Conservation (phyloP, 2,329 filamentous ascomycete species). For the Gremmenia infestans region DNA sequence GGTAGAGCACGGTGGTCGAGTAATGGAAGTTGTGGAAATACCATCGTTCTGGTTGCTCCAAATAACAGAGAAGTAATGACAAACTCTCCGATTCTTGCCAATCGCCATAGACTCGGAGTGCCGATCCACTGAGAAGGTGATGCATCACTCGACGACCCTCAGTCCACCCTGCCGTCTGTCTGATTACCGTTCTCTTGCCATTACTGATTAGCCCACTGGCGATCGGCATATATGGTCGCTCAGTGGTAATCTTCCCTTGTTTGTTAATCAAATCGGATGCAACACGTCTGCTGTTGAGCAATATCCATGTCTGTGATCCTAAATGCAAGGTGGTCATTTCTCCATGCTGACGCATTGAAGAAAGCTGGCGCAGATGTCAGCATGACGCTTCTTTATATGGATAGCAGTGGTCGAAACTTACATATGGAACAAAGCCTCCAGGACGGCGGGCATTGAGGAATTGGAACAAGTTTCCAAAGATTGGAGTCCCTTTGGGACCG, state of each 20-base stretch:
- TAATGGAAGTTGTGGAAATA: background rate
- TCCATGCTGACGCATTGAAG: conserved; percentile 7
- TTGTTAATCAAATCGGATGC: conserved; percentile 33
- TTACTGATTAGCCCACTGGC: conserved; percentile 33
- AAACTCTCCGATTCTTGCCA: background rate
- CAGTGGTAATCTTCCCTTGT: conserved; percentile 30
- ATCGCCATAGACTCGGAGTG: background rate
- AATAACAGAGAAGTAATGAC: background rate
- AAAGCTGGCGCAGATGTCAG: background rate
- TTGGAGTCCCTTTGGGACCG: background rate
- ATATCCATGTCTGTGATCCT: conserved; percentile 31
- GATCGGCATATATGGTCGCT: conserved; percentile 31
- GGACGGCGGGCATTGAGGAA: background rate
- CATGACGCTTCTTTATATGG: background rate
- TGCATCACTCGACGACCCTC: conserved; percentile 1
- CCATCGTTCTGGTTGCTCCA: background rate
- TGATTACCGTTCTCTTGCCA: conserved; percentile 19
- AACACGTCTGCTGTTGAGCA: conserved; percentile 33
- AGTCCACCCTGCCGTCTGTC: background rate
- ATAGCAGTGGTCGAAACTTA: background rate
- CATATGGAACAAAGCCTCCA: background rate
- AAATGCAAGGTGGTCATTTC: conserved; percentile 21
- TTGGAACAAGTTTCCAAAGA: background rate
- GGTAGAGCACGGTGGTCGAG: background rate
- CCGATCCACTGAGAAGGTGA: background rate